Evolutionary conservation across 345 rosid species (phyloP).

Genomic region (Gossypium mustelinum): DNA sequence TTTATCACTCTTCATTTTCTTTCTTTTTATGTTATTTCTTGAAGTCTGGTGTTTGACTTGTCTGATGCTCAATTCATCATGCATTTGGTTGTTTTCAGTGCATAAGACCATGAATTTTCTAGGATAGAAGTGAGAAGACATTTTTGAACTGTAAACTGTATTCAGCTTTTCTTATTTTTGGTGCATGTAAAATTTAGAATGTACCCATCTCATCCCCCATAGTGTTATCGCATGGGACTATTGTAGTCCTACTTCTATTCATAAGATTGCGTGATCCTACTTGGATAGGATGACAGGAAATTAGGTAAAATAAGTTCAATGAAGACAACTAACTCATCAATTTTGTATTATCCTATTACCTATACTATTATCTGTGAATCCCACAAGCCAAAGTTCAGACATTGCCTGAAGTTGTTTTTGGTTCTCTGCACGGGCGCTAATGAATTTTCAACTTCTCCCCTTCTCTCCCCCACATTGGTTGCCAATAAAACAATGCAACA

Average conservation of each 20-base stretch:
- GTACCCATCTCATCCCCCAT: background rate
- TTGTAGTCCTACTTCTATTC: background rate
- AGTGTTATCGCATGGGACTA: background rate
- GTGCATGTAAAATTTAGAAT: background rate
- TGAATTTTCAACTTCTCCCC: background rate
- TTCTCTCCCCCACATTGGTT: background rate
- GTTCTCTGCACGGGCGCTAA: background rate
- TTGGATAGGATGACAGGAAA: background rate
- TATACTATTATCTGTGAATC: background rate
- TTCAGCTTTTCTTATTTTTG: background rate
- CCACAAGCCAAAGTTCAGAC: background rate
- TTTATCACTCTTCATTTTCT: background rate
- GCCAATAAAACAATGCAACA: background rate
- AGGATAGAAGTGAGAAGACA: background rate
- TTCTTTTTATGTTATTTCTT: background rate
- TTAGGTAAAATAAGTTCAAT: background rate
- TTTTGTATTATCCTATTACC: background rate
- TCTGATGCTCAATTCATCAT: background rate
- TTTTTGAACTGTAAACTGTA: background rate
- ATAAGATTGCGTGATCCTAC: background rate
- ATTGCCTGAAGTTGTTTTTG: background rate
- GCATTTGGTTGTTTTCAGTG: background rate
- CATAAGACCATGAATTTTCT: background rate
- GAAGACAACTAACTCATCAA: background rate
- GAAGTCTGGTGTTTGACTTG: background rate